Base-by-base conservation (phyloP, 495 filamentous ascomycete species). In the Lasiosphaeriaceae sp. region DNA sequence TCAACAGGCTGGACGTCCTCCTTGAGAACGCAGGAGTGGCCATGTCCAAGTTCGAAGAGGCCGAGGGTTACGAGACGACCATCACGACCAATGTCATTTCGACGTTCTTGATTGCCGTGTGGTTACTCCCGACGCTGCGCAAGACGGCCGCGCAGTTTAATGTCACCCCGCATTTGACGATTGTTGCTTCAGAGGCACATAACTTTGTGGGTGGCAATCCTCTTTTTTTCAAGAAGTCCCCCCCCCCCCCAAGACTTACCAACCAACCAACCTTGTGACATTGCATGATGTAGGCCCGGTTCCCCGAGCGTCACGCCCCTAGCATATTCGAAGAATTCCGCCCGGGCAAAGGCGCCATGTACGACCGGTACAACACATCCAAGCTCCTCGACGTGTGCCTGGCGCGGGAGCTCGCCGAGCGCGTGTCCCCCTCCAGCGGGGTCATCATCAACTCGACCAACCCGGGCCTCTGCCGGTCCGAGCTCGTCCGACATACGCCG, bases 391-490 rank as follows among this genome's bases (percentile, higher is more conserved):
- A 75, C 46, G 60, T 83, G 2, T 59, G 85, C 11, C 56, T 74
- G 1, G 66, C 78, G 11, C 74, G 76, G 17, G 73, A 79, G 50
- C 64, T 87, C 0, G 78, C 77, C 2, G 56, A 55, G 5, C 64
- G 61, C 5, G 47, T 67, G 9, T 35, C 31, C 24, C 16, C 37
- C 51, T 14, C 67, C 3, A 60, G 63, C 21, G 55, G 58, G 39
- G 79, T 88, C 17, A 72, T 83, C 21, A 64, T 87, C 51, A 84
- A 82, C 61, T 68, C 73, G 20, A 41, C 79, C 6, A 79, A 77
- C 50, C 84, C 84, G 0, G 80, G 82, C 1, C 56, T 82, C 39
- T 83, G 77, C 63, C 57, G 74, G 46, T 77, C 81, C 4, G 56
- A 65, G 2, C 60, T 85, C 1, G 63, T 59, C 2, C 67, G 79